These are phyloP conservation scores for Boletus insuetus DNA, from an alignment of 768 basidiomycete genomes.

Conservation along the genomic window DNA sequence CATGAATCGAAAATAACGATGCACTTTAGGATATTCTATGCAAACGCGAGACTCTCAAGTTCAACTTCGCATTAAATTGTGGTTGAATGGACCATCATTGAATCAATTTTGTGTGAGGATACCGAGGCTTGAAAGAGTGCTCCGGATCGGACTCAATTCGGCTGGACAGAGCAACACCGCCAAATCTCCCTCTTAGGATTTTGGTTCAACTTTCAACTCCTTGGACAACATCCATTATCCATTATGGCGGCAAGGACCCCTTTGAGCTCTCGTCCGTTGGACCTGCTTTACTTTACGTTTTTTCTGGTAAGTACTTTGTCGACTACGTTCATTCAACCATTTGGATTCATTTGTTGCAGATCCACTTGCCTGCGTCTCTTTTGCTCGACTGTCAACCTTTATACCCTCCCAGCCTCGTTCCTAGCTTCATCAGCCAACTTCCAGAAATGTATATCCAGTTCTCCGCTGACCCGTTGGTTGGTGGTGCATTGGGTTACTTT, in stretches of 20 bases:
- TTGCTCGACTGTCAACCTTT: constrained; percentile 70
- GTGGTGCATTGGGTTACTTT: constrained; percentile 44
- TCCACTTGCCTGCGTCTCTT: constrained; percentile 69
- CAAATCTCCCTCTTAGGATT: background rate
- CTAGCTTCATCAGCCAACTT: constrained; percentile 43
- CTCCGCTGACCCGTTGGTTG: constrained; percentile 68
- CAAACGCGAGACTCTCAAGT: no score
- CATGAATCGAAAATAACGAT: constrained; percentile 7
- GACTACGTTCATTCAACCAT: background rate
- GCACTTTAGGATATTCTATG: background rate
- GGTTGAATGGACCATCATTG: no score
- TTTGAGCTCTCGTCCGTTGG: constrained; percentile 56
- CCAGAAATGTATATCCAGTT: constrained; percentile 50
- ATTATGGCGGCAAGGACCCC: constrained; percentile 30
- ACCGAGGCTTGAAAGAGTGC: no score
- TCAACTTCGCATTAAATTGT: no score
- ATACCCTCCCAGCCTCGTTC: constrained; percentile 52
- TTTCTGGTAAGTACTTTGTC: constrained; percentile 49
- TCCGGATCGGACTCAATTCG: no score
- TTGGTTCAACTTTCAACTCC: background rate
- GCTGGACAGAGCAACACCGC: background rate
- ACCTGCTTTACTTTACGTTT: constrained; percentile 68
- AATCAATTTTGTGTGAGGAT: no score
- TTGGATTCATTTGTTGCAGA: constrained; percentile 28
- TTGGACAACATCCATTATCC: background rate